Evolutionary conservation across 306 rosid species (phyloP), one percentile per base, ranked within the genome.

Genomic region (Arachis hypogaea): DNA sequence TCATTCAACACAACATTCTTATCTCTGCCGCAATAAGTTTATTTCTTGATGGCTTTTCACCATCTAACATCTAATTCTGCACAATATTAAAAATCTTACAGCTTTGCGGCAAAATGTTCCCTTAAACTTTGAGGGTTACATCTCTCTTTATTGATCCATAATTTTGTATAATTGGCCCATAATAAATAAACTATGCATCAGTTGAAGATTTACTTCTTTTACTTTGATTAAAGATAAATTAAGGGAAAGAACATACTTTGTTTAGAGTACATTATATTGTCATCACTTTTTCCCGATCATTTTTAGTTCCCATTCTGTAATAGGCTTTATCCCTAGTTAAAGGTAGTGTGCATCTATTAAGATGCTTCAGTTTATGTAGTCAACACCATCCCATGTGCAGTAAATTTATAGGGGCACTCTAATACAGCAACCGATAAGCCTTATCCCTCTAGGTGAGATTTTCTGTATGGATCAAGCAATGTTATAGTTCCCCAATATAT

Each of bases 271-370:
- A 11, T 64, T 22, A 14, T 9, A 22, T 12, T 49, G 18, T 42
- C 59, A 51, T 9, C 14, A 1, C 60, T 30, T 66, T 56, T 51
- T 29, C 45, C 36, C n/a, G 29, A 7, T 9, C 44, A 11, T 51
- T 60, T 36, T 36, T 9, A 7, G 57, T 70, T 62, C 52, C 44
- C 6, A 41, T 33, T 59, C 61, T 56, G 16, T 18, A 11, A 74
- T 59, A 69, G 44, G 16, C 33, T 44, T 66, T 30, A 63, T 70
- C 56, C n/a, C 44, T 43, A 56, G 68, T 40, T 59, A 59, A 62
- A 61, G 59, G 64, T 63, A 82, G 52, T 52, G 46, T 50, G 14
- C 68, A 38, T 42, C 55, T 62, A 9, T 47, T 7, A 42, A 58
- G 62, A 51, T 30, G 65, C 18, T 77, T 54, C 45, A 42, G 68